Conservation (phyloP, 78 protist species). For the Creolimax fragrantissima region DNA sequence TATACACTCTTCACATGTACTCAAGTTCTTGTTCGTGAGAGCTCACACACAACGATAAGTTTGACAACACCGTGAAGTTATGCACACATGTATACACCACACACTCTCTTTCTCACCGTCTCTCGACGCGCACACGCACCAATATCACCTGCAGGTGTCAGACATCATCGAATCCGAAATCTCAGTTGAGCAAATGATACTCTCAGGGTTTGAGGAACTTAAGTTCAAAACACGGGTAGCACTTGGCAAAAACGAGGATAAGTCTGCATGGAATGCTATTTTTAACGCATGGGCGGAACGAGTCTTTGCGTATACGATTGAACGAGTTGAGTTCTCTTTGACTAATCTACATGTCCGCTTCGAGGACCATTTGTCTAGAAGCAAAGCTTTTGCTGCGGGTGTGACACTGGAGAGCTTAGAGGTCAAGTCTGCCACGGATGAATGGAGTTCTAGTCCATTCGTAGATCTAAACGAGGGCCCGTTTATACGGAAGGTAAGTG, state of each 20-base stretch:
- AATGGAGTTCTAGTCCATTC: background rate
- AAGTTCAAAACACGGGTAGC: background rate
- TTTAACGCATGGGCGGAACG: background rate
- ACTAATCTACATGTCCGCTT: background rate
- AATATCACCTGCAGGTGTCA: background rate
- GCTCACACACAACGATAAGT: no score
- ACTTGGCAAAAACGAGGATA: background rate
- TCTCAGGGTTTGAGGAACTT: background rate
- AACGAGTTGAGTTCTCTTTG: background rate
- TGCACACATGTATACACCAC: background rate
- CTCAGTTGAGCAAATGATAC: background rate
- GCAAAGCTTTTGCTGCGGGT: background rate
- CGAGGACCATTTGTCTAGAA: background rate
- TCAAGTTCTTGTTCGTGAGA: no score
- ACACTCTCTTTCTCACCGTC: background rate
- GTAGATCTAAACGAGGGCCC: background rate
- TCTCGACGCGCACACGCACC: background rate
- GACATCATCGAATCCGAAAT: background rate
- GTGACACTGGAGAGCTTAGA: slow-evolving; percentile 5
- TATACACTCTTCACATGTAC: no score
- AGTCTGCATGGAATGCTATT: background rate
- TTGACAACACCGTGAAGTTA: no score
- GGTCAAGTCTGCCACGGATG: background rate
- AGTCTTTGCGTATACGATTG: background rate
- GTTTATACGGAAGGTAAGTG: background rate